Conservation (phyloP, 176 grass and related monocot genomes). For the Ensete glaucum region DNA sequence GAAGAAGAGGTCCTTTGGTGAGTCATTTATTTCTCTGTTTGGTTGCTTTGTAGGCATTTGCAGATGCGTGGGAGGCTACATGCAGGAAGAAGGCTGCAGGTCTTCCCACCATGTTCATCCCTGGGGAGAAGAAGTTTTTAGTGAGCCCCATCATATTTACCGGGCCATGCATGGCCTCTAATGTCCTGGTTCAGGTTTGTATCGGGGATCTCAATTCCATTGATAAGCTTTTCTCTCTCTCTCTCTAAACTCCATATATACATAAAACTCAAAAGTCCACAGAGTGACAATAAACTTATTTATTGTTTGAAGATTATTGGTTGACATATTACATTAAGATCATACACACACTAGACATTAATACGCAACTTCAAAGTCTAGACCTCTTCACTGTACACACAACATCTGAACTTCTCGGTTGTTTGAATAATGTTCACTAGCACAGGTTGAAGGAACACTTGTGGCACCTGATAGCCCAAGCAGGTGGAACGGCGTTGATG, state of each 20-base stretch:
- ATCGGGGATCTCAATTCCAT: neutral
- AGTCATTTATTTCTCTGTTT: neutral
- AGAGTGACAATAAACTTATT: too few species aligned
- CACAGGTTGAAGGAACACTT: conserved; percentile 17
- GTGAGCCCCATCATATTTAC: conserved; percentile 5
- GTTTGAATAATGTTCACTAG: neutral
- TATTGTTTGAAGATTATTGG: too few species aligned
- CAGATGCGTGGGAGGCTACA: conserved; percentile 7
- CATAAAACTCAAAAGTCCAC: too few species aligned
- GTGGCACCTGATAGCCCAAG: conserved; percentile 1
- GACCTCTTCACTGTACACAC: neutral
- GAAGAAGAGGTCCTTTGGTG: neutral
- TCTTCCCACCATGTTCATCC: neutral
- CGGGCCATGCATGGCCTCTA: conserved; percentile 14
- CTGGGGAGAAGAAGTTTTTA: conserved; percentile 1
- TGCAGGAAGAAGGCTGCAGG: neutral
- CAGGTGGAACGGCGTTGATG: neutral
- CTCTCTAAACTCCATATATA: too few species aligned
- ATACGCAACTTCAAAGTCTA: too few species aligned
- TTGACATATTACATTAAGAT: too few species aligned
- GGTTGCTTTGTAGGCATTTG: conserved; percentile 8
- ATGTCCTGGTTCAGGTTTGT: conserved; percentile 14
- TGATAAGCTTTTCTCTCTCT: neutral
- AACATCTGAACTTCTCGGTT: neutral
- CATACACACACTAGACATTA: too few species aligned